Base-by-base conservation (phyloP, 768 basidiomycete genomes). In the Cystobasidium tubakii region DNA sequence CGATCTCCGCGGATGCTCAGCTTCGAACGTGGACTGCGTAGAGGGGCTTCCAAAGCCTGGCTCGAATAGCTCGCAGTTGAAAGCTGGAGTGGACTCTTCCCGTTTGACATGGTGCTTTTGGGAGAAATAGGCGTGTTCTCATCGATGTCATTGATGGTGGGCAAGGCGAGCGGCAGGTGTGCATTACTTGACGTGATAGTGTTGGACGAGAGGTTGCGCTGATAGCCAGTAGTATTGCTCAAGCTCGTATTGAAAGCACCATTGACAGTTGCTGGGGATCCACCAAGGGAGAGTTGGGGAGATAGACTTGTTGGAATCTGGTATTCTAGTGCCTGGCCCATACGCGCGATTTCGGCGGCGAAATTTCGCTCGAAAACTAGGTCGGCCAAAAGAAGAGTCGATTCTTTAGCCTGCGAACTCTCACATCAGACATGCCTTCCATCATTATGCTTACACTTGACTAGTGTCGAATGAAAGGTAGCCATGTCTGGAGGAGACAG, bases 391-490 rank as follows among this genome's bases (percentile, higher is more conserved):
- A n/a, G n/a, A n/a, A n/a, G n/a, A n/a, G n/a, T n/a, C n/a, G n/a
- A n/a, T n/a, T n/a, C n/a, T n/a, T n/a, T n/a, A n/a, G n/a, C n/a
- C n/a, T n/a, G n/a, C n/a, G n/a, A n/a, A n/a, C n/a, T n/a, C n/a
- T n/a, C n/a, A n/a, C n/a, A n/a, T n/a, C n/a, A n/a, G n/a, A n/a
- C n/a, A n/a, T n/a, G n/a, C n/a, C n/a, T n/a, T n/a, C 36, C n/a
- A 29, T 34, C n/a, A 29, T 34, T 33, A 29, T 12, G 80, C 81
- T 73, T 36, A 82, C 81, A 82, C 62, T 76, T 76, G 80, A 90
- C 88, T 55, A 98, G 84, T 0, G 91, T 92, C 74, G 89, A 88
- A 79, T 98, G 94, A 85, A 97, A 97, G 3, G 88, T 86, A n/a
- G 89, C 82, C 85, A 96, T 95, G 80, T 93, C 92, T 15, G 87